A percentile compares a stretch with the other conserved stretches of the same genome.
These are phyloP conservation scores for Agarophyton chilense DNA, from an alignment of 23 red algal genomes.

Conservation along the genomic window DNA sequence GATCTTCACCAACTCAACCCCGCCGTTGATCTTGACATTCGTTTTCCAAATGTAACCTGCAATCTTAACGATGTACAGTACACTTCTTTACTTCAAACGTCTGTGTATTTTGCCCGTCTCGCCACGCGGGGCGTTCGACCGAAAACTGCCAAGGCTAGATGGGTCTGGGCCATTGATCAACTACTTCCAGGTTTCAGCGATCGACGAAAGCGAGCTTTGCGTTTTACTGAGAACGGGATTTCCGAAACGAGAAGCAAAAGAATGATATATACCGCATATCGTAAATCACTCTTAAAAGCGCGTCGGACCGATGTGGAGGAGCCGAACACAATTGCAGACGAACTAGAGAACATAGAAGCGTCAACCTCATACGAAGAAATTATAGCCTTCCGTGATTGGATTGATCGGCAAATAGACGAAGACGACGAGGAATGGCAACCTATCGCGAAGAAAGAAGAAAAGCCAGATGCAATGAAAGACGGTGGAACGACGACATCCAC, in stretches of 20 bases:
- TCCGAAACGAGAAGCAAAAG: slow-evolving; percentile 11
- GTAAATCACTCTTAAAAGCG: slow-evolving; percentile 61
- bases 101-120: slow-evolving; percentile 69
- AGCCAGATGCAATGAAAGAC: not conserved
- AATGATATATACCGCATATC: slow-evolving; percentile 23
- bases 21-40: slow-evolving; percentile 60
- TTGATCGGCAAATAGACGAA: slow-evolving; percentile 56
- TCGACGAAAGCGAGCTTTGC: slow-evolving; percentile 8
- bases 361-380: slow-evolving; percentile 50
- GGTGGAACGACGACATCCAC: slow-evolving; percentile 41
- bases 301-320: slow-evolving; percentile 54
- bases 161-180: slow-evolving; percentile 84
- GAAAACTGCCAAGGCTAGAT: slow-evolving; percentile 46
- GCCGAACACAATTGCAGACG: slow-evolving; percentile 36
- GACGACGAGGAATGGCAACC: slow-evolving; percentile 35
- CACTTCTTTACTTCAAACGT: slow-evolving; percentile 64
- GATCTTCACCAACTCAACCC: slow-evolving; percentile 27
- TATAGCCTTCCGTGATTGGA: slow-evolving; percentile 59
- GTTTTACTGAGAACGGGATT: slow-evolving; percentile 43
- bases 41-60: slow-evolving; percentile 50
- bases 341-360: slow-evolving; percentile 68
- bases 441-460: slow-evolving; percentile 20
- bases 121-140: slow-evolving; percentile 59
- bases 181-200: slow-evolving; percentile 68
- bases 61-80: slow-evolving; percentile 82